These are phyloP conservation scores for Lepidium aucheri DNA, from an alignment of 345 rosid genomes.

Conservation along the genomic window DNA sequence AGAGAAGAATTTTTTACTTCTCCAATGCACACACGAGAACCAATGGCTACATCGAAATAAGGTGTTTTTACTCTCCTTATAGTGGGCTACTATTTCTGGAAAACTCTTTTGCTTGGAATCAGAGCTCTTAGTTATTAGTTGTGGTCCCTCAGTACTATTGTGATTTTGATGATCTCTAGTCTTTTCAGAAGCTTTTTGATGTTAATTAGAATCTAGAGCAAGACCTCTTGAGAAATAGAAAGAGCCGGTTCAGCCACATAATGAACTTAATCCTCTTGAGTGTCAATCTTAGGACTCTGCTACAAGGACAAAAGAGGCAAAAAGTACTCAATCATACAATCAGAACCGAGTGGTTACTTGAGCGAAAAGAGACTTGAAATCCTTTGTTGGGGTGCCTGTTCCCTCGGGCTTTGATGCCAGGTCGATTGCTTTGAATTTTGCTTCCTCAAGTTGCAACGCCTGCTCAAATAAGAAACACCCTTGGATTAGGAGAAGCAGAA, in stretches of 20 bases:
- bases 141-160: constrained; percentile 17
- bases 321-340: constrained; percentile 8
- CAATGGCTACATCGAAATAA: constrained; percentile 25
- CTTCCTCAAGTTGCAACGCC: constrained; percentile 72
- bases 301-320: background rate
- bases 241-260: constrained; percentile 12
- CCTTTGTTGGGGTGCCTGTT: constrained; percentile 74
- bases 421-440: constrained; percentile 84
- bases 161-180: constrained; percentile 6
- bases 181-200: constrained; percentile 19
- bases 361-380: constrained; percentile 76
- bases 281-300: constrained; percentile 13
- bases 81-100: constrained; percentile 18
- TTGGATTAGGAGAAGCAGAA: background rate
- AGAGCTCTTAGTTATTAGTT: constrained; percentile 16
- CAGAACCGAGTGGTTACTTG: constrained; percentile 57
- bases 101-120: constrained; percentile 18
- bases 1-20: constrained; percentile 12
- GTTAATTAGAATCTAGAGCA: background rate
- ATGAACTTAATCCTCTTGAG: background rate
- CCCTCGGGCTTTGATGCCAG: constrained; percentile 86
- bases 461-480: constrained; percentile 16
- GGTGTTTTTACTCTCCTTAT: constrained; percentile 5
- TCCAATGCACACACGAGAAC: constrained; percentile 23
- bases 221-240: constrained; percentile 11